phyloP scores from a whole-genome alignment of 78 protist genomes.

The Protostelium mycophagum region DNA sequence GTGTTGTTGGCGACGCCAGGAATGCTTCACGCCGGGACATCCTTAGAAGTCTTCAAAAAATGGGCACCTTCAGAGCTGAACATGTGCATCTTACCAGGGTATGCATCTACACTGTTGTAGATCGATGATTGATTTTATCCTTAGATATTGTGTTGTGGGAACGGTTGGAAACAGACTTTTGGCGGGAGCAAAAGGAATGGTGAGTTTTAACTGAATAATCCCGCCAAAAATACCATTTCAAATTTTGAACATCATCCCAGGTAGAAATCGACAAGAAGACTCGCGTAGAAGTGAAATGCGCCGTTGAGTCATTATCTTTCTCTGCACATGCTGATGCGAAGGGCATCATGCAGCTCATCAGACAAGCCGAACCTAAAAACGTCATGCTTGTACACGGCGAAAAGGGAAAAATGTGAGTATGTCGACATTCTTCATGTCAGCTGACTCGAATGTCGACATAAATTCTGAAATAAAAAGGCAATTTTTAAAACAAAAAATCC shows the following conservation, averaged over 20 bases:
- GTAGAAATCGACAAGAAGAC: slow-evolving; percentile 68
- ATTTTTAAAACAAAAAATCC: slow-evolving; percentile 60
- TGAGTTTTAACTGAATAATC: neutral
- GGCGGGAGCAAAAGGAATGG: neutral
- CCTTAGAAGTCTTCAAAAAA: slow-evolving; percentile 61
- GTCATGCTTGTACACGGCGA: slow-evolving; percentile 98
- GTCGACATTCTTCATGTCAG: neutral
- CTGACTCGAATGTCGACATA: neutral
- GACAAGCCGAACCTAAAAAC: slow-evolving; percentile 71
- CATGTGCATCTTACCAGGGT: slow-evolving; percentile 90
- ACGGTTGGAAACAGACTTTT: slow-evolving; percentile 85
- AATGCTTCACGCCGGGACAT: slow-evolving; percentile 93
- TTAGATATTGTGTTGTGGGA: slow-evolving; percentile 96
- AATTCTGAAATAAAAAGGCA: slow-evolving; percentile 26
- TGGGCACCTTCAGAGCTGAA: slow-evolving; percentile 87
- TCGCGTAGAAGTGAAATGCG: slow-evolving; percentile 49
- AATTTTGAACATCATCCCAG: neutral
- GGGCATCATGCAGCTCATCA: slow-evolving; percentile 87
- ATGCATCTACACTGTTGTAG: too few species aligned
- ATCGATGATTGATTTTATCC: too few species aligned
- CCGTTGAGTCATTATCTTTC: slow-evolving; percentile 65
- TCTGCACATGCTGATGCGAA: slow-evolving; percentile 97
- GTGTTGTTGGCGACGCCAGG: slow-evolving; percentile 98
- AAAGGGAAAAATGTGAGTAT: slow-evolving; percentile 66
- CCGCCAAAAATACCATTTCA: slow-evolving; percentile 5